phyloP scores from a whole-genome alignment of 495 filamentous ascomycete species.

The Neurospora sp. region DNA sequence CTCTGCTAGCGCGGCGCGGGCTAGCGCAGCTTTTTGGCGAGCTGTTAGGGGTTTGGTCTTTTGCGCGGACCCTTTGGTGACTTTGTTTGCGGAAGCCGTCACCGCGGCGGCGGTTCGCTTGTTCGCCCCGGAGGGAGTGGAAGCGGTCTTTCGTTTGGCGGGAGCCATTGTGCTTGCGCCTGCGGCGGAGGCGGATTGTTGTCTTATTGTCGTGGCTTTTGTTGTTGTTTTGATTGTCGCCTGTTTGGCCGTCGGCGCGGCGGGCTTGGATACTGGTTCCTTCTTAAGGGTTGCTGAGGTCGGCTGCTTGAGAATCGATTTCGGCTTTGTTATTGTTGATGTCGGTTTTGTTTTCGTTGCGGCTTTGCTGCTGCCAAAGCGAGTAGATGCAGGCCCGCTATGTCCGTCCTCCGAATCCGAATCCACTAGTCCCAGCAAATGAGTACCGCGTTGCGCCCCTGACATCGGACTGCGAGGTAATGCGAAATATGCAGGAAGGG shows the following conservation, averaged over 20 bases:
- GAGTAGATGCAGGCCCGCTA: conserved; percentile 23
- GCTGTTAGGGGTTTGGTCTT: conserved; percentile 9
- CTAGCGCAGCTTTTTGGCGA: not conserved
- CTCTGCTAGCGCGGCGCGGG: conserved; percentile 35
- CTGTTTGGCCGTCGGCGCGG: not conserved
- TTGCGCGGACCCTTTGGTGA: conserved; percentile 23
- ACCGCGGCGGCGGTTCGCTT: conserved; percentile 7
- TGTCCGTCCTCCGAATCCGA: conserved; percentile 58
- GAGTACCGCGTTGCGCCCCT: conserved; percentile 30
- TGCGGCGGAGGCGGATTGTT: conserved; percentile 3
- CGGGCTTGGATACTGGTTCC: not conserved
- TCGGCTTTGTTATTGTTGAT: not conserved
- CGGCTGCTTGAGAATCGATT: not conserved
- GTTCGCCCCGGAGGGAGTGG: not conserved
- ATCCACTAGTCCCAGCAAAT: conserved; percentile 52
- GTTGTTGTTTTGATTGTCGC: not conserved
- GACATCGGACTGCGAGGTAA: conserved; percentile 17
- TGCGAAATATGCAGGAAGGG: not conserved
- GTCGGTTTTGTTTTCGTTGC: conserved; percentile 15
- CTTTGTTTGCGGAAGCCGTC: conserved; percentile 23
- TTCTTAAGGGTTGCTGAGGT: not conserved
- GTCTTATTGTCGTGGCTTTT: not conserved
- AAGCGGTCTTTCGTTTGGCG: conserved; percentile 27
- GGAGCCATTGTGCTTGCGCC: conserved; percentile 27
- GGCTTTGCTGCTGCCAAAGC: conserved; percentile 25